phyloP scores from a whole-genome alignment of 352 stramenopile species.

The Pythium phragmiticola region DNA sequence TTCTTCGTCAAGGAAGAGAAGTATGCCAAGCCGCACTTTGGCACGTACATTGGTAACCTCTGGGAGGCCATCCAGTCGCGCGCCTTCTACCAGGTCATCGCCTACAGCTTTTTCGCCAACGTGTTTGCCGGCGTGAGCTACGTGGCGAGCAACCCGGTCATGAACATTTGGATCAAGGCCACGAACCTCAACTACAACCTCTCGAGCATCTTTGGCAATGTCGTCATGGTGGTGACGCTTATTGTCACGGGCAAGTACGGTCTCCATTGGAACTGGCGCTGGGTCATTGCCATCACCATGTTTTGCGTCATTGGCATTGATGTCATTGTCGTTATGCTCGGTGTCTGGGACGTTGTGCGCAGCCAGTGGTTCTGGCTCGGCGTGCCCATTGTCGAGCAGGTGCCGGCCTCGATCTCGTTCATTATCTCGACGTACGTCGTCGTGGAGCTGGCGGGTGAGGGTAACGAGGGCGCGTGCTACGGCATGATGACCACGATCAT shows the following conservation, averaged over 20 bases:
- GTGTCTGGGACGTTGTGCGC: constrained; percentile 30
- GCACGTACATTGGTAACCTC: constrained; percentile 29
- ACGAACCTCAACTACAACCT: constrained; percentile 24
- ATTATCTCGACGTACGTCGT: constrained; percentile 27
- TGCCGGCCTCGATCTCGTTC: constrained; percentile 21
- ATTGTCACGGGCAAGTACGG: constrained; percentile 30
- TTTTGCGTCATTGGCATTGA: constrained; percentile 25
- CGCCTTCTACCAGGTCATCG: constrained; percentile 31
- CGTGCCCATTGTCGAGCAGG: constrained; percentile 24
- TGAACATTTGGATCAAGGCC: constrained; percentile 26
- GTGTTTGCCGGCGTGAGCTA: constrained; percentile 27
- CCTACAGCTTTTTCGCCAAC: constrained; percentile 26
- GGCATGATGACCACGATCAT: constrained; percentile 33
- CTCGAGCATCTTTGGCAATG: constrained; percentile 19
- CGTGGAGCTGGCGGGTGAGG: constrained; percentile 31
- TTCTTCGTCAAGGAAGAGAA: constrained; percentile 39
- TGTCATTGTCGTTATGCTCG: constrained; percentile 22
- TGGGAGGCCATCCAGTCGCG: constrained; percentile 33
- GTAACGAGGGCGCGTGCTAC: constrained; percentile 32
- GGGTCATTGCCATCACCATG: constrained; percentile 23
- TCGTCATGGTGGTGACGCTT: constrained; percentile 25
- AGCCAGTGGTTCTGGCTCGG: constrained; percentile 28
- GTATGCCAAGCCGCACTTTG: constrained; percentile 24
- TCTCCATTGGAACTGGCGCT: constrained; percentile 33
- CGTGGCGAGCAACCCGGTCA: constrained; percentile 20